Evolutionary conservation across 305 asterid species (phyloP).

Genomic region (Solanum hybrid): DNA sequence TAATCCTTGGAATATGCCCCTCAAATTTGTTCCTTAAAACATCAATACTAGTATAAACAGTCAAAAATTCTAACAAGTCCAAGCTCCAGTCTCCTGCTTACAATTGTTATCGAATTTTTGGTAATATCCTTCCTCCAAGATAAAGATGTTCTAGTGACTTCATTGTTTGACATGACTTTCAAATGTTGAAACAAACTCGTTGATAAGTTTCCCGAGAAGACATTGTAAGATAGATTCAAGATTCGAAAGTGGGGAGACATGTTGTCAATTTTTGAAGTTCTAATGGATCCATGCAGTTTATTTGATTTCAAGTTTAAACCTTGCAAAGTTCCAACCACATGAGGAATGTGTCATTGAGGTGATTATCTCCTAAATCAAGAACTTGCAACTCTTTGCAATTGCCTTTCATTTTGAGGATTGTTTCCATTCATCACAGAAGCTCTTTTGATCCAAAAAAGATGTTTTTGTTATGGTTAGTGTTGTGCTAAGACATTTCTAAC

Average conservation of each 20-base stretch:
- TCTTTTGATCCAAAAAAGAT: neutral
- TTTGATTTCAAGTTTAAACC: neutral
- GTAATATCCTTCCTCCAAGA: neutral
- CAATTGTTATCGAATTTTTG: neutral
- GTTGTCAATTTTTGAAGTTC: neutral
- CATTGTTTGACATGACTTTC: neutral
- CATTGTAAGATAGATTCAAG: neutral
- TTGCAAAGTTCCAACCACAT: neutral
- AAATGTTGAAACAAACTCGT: neutral
- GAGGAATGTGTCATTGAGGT: neutral
- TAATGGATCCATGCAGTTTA: neutral
- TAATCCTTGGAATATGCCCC: neutral
- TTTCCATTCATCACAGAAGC: neutral
- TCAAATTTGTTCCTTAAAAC: neutral
- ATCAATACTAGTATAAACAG: neutral
- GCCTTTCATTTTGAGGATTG: neutral
- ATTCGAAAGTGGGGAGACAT: neutral
- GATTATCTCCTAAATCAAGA: neutral
- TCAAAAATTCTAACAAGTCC: neutral
- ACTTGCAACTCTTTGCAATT: neutral
- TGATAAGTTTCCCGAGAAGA: neutral
- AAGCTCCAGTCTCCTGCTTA: neutral
- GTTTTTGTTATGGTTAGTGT: neutral
- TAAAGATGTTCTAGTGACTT: neutral
- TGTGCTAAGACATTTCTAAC: neutral